Base-by-base conservation (phyloP, 805 yeast species). In the Nakazawaea wyomingensis region DNA sequence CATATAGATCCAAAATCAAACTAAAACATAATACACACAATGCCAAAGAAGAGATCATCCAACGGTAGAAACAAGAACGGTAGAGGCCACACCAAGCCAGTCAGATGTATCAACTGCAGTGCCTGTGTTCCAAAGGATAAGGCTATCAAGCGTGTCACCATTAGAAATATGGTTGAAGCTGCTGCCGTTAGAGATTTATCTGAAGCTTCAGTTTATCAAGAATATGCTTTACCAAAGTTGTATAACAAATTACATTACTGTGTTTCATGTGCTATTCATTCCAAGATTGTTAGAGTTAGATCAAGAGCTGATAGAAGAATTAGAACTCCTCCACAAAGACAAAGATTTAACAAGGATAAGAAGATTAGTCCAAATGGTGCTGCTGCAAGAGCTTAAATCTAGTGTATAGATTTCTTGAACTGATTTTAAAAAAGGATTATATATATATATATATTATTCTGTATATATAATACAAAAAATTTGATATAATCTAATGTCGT, bases 31-130 rank as follows among this genome's bases (percentile, higher is more conserved):
- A n/a, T n/a, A 56, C 52, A 56, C 73, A 82, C 73, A 57, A 93
- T 93, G 99, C 98, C 99, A 77, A 93, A 93, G 88, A 93, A 93
- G 98, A 91, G 99, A 90, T 89, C 98, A 76, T 89, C 97, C 93
- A 89, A 90, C 97, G 99, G 99, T 84, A 91, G 99, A 83, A 93
- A 93, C 95, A 93, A 93, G 95, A 90, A 89, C 81, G 98, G 98
- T 73, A 93, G 99, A 88, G 99, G 99, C 72, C 98, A 93, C 96
- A 96, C 87, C 76, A 87, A 86, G 77, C 95, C 96, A 72, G 97
- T 91, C 68, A 90, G 99, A 85, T 93, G 99, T 82, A 85, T 89
- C 69, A 93, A 93, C 96, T 93, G 99, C 78, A 85, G 96, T 66
- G 88, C 96, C 76, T 87, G 96, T 80, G 96, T 93, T 65, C 97